A percentile compares a stretch with the other conserved stretches of the same genome.
Evolutionary conservation across 2,329 filamentous ascomycete species (phyloP).

Genomic region (Simplicillium sp.): DNA sequence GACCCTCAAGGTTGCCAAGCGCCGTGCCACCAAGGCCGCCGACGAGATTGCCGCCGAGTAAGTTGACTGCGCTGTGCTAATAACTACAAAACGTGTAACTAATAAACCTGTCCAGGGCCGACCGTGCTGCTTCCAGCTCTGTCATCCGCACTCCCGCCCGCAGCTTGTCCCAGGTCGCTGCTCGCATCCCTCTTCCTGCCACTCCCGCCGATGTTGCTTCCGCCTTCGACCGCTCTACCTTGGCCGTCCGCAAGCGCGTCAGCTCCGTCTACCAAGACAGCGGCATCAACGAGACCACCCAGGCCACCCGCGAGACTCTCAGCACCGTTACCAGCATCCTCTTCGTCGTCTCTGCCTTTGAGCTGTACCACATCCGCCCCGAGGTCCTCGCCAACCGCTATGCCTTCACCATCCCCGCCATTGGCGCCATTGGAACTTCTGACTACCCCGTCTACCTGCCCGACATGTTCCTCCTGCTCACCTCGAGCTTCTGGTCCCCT

Average conservation of each 20-base stretch:
- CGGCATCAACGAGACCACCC: constrained; percentile 55
- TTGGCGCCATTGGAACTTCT: constrained; percentile 42
- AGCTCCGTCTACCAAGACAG: constrained; percentile 54
- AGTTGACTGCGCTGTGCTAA: constrained; percentile 16
- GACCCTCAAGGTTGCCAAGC: constrained; percentile 34
- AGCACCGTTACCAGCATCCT: constrained; percentile 68
- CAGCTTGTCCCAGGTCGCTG: constrained; percentile 40
- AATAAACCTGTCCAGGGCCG: not conserved
- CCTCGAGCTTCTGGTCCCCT: constrained; percentile 74
- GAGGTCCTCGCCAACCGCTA: constrained; percentile 64
- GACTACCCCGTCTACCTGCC: constrained; percentile 60
- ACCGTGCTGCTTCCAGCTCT: constrained; percentile 28
- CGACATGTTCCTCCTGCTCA: constrained; percentile 72
- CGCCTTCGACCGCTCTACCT: constrained; percentile 62
- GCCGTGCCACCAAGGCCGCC: constrained; percentile 32
- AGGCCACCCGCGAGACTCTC: constrained; percentile 57
- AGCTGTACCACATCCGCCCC: constrained; percentile 59
- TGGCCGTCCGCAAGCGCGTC: constrained; percentile 57
- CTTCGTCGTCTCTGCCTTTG: constrained; percentile 56
- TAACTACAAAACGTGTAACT: not conserved
- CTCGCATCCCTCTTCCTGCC: constrained; percentile 64
- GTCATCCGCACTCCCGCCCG: constrained; percentile 40
- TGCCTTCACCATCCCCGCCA: constrained; percentile 61
- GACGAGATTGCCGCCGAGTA: constrained; percentile 37
- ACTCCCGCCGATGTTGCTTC: constrained; percentile 71